Evolutionary conservation across 1,284 basidiomycete genomes (phyloP).

Genomic region (Malassezia vespertilionis): DNA sequence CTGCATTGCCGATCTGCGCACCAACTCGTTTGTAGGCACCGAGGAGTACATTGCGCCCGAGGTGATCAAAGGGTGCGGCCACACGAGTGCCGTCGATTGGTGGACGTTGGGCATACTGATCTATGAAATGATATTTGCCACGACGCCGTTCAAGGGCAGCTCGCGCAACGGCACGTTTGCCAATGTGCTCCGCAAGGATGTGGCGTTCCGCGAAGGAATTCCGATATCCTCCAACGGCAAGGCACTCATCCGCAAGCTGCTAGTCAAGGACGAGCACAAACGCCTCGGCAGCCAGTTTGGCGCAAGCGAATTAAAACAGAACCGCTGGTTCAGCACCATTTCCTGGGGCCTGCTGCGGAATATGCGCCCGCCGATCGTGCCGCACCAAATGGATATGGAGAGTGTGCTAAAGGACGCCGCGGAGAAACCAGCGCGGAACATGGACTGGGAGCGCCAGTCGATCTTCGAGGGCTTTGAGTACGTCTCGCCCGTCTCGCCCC

Average conservation of each 20-base stretch:
- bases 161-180: constrained; percentile 90
- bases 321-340: constrained; percentile 93
- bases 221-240: constrained; percentile 70
- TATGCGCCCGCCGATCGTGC: constrained; percentile 82
- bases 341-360: constrained; percentile 94
- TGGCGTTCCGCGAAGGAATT: constrained; percentile 74
- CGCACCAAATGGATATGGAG: constrained; percentile 50
- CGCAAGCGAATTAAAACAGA: constrained; percentile 94
- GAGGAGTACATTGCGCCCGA: constrained; percentile 99
- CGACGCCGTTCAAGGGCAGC: constrained; percentile 94
- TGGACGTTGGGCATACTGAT: constrained; percentile 98
- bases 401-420: constrained; percentile 4
- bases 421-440: background rate
- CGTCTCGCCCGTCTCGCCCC: background rate
- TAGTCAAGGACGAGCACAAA: constrained; percentile 85
- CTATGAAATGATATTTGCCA: constrained; percentile 99
- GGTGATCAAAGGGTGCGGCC: constrained; percentile 92
- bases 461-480: constrained; percentile 1
- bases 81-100: constrained; percentile 98
- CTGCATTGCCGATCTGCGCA: constrained; percentile 93
- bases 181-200: constrained; percentile 80
- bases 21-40: constrained; percentile 97
- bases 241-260: constrained; percentile 70
- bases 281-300: constrained; percentile 82
- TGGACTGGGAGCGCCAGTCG: constrained; percentile 15